Conservation (phyloP, 2,329 filamentous ascomycete species). For the Knoxdaviesia proteae region DNA sequence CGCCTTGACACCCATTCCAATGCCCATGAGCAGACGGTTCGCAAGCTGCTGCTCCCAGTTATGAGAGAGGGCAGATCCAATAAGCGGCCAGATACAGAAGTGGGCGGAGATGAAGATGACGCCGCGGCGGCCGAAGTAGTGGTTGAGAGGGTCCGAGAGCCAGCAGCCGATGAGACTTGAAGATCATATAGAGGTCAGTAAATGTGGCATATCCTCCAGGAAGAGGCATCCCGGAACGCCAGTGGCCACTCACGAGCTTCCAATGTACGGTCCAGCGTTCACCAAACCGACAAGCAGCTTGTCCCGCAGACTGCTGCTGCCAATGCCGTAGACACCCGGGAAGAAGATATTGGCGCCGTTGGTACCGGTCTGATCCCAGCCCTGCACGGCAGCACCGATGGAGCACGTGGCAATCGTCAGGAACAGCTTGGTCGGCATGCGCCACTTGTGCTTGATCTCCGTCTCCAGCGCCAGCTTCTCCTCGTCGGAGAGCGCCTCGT, state of each 20-base stretch:
- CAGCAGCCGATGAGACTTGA: conserved; percentile 24
- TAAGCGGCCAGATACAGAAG: conserved; percentile 39
- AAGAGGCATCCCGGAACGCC: too few species aligned
- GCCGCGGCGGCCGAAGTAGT: conserved; percentile 42
- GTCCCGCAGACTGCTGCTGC: conserved; percentile 15
- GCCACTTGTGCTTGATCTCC: conserved; percentile 38
- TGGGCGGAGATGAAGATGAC: conserved; percentile 42
- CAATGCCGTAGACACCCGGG: conserved; percentile 19
- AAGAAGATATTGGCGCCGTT: conserved; percentile 43
- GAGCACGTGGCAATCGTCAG: conserved; percentile 30
- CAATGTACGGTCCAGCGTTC: conserved; percentile 23
- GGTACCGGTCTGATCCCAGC: conserved; percentile 43
- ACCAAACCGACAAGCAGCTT: conserved; percentile 18
- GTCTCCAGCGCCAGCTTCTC: conserved; percentile 15
- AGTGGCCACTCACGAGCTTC: conserved; percentile 19
- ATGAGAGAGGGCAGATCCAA: conserved; percentile 37
- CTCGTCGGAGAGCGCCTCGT: conserved; percentile 11
- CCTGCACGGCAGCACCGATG: conserved; percentile 33
- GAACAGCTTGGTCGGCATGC: conserved; percentile 21
- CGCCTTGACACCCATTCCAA: conserved; percentile 36
- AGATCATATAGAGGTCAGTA: too few species aligned
- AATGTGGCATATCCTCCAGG: too few species aligned
- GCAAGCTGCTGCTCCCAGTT: conserved; percentile 36
- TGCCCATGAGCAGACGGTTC: conserved; percentile 25
- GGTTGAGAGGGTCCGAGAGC: conserved; percentile 37